Evolutionary conservation across 306 rosid species (phyloP).

Genomic region (Trifolium fragiferum): DNA sequence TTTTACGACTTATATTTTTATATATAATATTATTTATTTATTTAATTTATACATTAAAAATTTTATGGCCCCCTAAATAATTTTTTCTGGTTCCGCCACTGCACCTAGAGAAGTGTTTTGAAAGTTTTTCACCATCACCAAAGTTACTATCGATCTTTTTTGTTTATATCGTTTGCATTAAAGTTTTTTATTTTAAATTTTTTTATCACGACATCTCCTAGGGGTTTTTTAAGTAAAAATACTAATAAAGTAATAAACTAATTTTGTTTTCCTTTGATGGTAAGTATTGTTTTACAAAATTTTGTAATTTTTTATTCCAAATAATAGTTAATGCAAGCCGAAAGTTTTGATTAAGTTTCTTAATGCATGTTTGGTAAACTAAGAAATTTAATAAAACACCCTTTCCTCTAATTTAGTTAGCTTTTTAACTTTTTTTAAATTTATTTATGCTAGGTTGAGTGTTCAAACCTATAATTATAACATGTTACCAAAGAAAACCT

Average conservation of each 20-base stretch:
- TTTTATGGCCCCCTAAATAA: no score
- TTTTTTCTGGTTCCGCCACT: no score
- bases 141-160: neutral
- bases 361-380: conserved; percentile 5
- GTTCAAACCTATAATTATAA: conserved; percentile 42
- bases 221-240: conserved; percentile 16
- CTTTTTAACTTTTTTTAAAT: neutral
- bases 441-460: conserved; percentile 44
- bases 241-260: conserved; percentile 3
- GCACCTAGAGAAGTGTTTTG: no score
- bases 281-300: neutral
- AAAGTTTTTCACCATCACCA: neutral
- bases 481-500: no score
- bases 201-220: neutral
- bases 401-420: neutral
- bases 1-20: no score
- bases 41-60: no score
- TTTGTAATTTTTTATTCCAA: neutral
- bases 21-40: no score
- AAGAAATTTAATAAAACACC: conserved; percentile 12
- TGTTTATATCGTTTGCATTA: neutral
- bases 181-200: neutral
- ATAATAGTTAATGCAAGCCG: conserved; percentile 1
- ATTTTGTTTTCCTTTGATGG: neutral
- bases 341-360: neutral